Base-by-base conservation (phyloP, 352 stramenopile species). In the Pythium utonaiense region DNA sequence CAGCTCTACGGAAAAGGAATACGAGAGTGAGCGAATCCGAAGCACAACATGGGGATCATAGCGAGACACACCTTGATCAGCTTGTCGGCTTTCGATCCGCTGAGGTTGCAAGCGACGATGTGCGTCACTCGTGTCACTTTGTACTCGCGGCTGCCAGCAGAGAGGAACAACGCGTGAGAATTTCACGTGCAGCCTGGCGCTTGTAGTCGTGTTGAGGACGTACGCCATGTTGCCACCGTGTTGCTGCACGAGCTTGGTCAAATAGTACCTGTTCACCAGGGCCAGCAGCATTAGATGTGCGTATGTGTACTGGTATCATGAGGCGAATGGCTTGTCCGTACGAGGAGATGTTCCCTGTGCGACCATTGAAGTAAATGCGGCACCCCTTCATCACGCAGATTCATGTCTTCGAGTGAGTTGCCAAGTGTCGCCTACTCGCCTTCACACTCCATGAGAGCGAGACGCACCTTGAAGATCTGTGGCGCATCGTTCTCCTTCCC, bases 91-190 rank as follows among this genome's bases (percentile, higher is more conserved):
- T 94, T 94, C 16, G 79, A 80, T 6, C 77, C 76, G 54, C 75
- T 93, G 38, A 95, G 71, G 41, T 91, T 95, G 21, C 54, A 77
- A 9, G 79, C 80, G n/a, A 95, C 70, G 38, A 95, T 92, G 68
- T 95, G 83, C 28, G 85, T 95, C 30, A 89, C 65, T n/a, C 80
- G 71, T 6, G 78, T 81, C 21, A 64, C 36, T 34, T 65, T 57
- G 44, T 63, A 68, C 40, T 69, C 59, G 1, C 53, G 62, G 17
- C 51, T 70, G 16, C 6, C 42, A 3, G 10, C 10, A 17, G 1
- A 44, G 8, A 19, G 34, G 34, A 41, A 27, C 21, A 4, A 24
- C 21, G 6, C n/a, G 40, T 47, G n/a, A 47, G 40, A 24, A 28
- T 6, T 19, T 33, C 9, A 5, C 28, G 9, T 33, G 28, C 5